Evolutionary conservation across 371 early-diverging fungal genomes (phyloP), one percentile per base, ranked within the genome.

Genomic region (Rhizopus sp.): DNA sequence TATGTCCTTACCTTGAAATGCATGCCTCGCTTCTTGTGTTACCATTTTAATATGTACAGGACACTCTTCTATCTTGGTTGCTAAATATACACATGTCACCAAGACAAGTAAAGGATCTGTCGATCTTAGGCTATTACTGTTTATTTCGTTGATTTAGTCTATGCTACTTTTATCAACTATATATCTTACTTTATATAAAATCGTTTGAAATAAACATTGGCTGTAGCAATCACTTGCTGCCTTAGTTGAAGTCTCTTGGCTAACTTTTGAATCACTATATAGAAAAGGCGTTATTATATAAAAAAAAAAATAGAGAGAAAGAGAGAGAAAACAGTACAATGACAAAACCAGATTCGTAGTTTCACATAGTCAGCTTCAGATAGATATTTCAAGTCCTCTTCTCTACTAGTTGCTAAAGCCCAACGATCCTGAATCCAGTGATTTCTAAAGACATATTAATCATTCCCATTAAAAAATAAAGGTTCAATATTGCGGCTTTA

Each of bases 51-150:
- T 90, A 53, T 94, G 93, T 31, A 88, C 80, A 23, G 96, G 94
- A 59, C 84, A 87, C 64, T 94, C 96, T 62, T 94, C 95, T 40
- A 92, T 88, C 62, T 95, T 94, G 64, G 90, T 88, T 4, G 95
- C 96, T 42, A 94, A 64, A 62, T 93, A 94, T 32, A 93, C 80
- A 60, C 92, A 93, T 0, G 94, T 92, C 7, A 87, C 82, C 3
- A 84, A 70, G 37, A 93, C 90, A 8, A 94, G 77, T 17, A 81
- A 75, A 12, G 93, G 93, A 61, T 95, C 94, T 17, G 88, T 87
- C 17, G 75, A 69, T 32, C 81, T 75, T 52, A 87, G 72, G 47
- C 84, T 81, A 62, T 92, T 92, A 52, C 90, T 91, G 60, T 31
- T 33, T 12, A 37, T 31, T 50, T 41, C 10, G 46, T 16, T 50